Base-by-base conservation (phyloP, 176 grass and related monocot species). In the Hsuehochloa calcarea region DNA sequence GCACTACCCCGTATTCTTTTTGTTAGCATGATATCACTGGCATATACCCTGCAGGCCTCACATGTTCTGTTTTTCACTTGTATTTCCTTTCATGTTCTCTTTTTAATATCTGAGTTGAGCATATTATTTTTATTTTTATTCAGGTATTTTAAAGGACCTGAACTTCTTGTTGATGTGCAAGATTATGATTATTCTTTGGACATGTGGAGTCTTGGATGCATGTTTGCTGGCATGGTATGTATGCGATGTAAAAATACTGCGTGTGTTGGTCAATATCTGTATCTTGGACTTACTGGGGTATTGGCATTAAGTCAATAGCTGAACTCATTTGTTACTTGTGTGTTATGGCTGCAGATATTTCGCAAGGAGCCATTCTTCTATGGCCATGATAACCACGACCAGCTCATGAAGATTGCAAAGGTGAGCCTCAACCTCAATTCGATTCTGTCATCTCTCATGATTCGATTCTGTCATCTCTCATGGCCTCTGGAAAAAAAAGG, bases 311-410 rank as follows among this genome's bases (percentile, higher is more conserved):
- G 39, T 74, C 12, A 22, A 25, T 84, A 59, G 11, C 47, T 39
- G 39, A 26, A 85, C 74, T 83, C 43, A 78, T 61, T 70, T 70
- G 13, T 81, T 63, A 27, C n/a, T 45, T 65, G n/a, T 79, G 29
- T 87, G 61, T 77, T 35, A 54, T 95, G 74, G 40, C 81, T 88
- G 62, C 80, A 99, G 97, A 96, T 99, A 88, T 99, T 99, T 86
- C 97, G 97, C 73, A 99, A 99, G 90, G 97, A 99, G 55, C 97
- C 97, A 22, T 99, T 99, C 82, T 99, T 99, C 90, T 96, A 99
- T 92, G 97, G 97, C 6, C 92, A 96, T 78, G 97, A 99, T 70
- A 99, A 99, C 83, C 97, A 94, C 56, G 97, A 99, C 67, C 97
- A 99, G 35, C 97, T 99, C 77, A 93, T 99, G 34, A 99, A 96